Percentiles rank a stretch among this genome's conserved stretches.
Evolutionary conservation across 768 basidiomycete genomes (phyloP).

Genomic region (Kwoniella botswanensis): DNA sequence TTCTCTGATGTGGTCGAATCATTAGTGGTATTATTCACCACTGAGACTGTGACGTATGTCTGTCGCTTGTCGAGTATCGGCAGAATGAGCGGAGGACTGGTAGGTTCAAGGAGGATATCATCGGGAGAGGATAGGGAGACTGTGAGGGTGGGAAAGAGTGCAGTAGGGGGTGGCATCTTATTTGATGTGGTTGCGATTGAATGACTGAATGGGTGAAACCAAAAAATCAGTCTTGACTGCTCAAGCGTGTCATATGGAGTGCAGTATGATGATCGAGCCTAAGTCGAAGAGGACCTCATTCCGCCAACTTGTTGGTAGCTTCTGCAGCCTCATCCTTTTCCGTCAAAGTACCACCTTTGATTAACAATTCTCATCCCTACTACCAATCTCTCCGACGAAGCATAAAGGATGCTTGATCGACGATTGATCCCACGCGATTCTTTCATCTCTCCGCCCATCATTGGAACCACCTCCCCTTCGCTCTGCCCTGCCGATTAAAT

Average conservation of each 20-base stretch:
- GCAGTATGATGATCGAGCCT: not conserved
- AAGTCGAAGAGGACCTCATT: too few species aligned
- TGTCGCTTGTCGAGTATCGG: slow-evolving; percentile 13
- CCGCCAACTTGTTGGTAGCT: not conserved
- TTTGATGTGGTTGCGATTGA: not conserved
- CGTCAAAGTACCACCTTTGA: not conserved
- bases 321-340: not conserved
- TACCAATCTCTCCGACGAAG: not conserved
- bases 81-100: not conserved
- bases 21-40: slow-evolving; percentile 9
- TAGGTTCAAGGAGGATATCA: slow-evolving; percentile 7
- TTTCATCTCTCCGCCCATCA: not conserved
- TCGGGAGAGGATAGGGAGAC: not conserved
- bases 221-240: too few species aligned
- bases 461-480: not conserved
- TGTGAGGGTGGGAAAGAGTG: not conserved
- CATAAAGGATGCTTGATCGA: not conserved
- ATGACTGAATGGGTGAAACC: not conserved
- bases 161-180: slow-evolving; percentile 13
- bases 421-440: not conserved
- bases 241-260: not conserved
- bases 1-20: slow-evolving; percentile 1
- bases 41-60: slow-evolving; percentile 19
- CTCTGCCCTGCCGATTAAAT: not conserved
- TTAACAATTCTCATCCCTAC: not conserved